Evolutionary conservation across 495 filamentous ascomycete species (phyloP).

Genomic region (Copromyces sp.): DNA sequence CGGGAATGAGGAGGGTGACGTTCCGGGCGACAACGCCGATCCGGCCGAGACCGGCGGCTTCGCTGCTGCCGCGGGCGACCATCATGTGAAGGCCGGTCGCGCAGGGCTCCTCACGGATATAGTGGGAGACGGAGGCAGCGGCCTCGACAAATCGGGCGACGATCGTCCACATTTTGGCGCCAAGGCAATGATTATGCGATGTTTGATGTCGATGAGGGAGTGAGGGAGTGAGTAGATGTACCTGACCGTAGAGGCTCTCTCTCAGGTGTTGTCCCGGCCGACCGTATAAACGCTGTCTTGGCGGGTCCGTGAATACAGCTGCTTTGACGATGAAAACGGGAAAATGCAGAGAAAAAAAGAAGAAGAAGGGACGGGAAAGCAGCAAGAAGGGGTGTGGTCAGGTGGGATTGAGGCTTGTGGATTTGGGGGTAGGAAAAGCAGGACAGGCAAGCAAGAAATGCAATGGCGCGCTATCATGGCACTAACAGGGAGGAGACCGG

Average conservation of each 20-base stretch:
- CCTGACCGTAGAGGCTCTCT: neutral
- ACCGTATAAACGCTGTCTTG: neutral
- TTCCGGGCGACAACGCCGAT: slow-evolving; percentile 8
- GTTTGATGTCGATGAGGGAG: neutral
- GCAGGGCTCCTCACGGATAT: slow-evolving; percentile 4
- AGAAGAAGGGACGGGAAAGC: neutral
- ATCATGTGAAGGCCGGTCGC: slow-evolving; percentile 7
- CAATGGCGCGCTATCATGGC: neutral
- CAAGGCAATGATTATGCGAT: neutral
- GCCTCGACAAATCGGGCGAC: neutral
- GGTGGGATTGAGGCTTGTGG: neutral
- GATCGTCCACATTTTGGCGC: neutral
- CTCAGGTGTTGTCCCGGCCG: neutral
- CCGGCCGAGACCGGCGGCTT: slow-evolving; percentile 2
- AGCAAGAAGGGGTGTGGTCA: neutral
- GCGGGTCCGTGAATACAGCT: neutral
- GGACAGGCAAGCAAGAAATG: neutral
- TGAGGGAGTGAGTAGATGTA: neutral
- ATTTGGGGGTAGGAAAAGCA: neutral
- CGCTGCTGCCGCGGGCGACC: slow-evolving; percentile 10
- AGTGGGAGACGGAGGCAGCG: neutral
- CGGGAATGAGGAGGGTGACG: slow-evolving; percentile 5
- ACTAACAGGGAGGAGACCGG: neutral
- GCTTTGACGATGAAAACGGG: neutral
- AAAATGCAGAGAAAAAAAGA: neutral